A percentile compares a stretch with the other conserved stretches of the same genome.
Conservation (phyloP, 2,329 filamentous ascomycete species). For the Sordariomycetes sp. region DNA sequence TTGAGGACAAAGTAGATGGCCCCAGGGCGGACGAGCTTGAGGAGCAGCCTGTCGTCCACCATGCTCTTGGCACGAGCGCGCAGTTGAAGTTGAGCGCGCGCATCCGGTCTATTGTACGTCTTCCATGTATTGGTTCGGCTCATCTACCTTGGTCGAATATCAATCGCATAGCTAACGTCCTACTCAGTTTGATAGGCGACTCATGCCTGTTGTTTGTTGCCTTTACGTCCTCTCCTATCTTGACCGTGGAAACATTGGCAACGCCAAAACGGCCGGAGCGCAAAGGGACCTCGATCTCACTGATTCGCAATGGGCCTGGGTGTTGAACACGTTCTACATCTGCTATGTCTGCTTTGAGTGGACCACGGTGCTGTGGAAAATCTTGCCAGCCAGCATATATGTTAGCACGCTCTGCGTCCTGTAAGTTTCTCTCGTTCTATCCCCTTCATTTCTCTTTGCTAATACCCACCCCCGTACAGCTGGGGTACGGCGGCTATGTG, state of each 20-base stretch:
- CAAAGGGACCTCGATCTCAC: not conserved
- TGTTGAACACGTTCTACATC: constrained; percentile 16
- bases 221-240: constrained; percentile 7
- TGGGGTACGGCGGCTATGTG: not conserved
- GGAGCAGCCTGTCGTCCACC: not conserved
- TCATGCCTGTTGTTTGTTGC: constrained; percentile 4
- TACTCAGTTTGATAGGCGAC: constrained; percentile 2
- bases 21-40: not conserved
- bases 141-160: not conserved
- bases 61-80: not conserved
- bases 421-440: constrained; percentile 12
- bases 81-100: not conserved
- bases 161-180: not conserved
- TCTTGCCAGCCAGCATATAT: constrained; percentile 12
- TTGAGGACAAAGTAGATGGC: no score
- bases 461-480: not conserved
- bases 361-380: constrained; percentile 13
- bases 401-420: constrained; percentile 13
- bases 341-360: constrained; percentile 14
- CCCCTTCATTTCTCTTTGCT: constrained; percentile 10
- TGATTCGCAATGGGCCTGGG: constrained; percentile 13
- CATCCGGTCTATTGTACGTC: not conserved
- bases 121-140: not conserved
- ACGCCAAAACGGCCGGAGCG: not conserved
- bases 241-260: constrained; percentile 5